These are phyloP conservation scores for Pyrrhoderma lamaoense DNA, from an alignment of 1,284 basidiomycete genomes.

Conservation along the genomic window DNA sequence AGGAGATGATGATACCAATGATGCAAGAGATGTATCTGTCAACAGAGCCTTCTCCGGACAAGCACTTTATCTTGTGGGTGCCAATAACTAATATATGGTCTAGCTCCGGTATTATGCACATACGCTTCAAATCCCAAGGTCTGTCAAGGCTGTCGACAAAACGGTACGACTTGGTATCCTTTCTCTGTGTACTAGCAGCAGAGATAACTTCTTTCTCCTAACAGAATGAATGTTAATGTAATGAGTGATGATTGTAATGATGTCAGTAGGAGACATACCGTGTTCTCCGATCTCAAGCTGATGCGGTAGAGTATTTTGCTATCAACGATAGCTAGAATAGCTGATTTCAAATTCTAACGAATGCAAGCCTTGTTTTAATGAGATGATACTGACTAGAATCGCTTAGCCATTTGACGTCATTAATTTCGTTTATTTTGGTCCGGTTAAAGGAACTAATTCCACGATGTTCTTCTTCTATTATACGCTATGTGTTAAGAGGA, in stretches of 20 bases:
- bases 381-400: slow-evolving; percentile 2
- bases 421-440: not conserved
- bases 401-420: slow-evolving; percentile 12
- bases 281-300: no score
- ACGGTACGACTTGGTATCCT: not conserved
- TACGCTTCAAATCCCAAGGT: not conserved
- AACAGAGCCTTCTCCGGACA: not conserved
- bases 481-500: no score
- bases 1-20: no score
- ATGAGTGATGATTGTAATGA: no score
- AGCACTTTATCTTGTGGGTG: slow-evolving; percentile 1
- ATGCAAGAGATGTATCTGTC: slow-evolving; percentile 9
- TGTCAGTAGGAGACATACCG: not conserved
- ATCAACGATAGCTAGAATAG: slow-evolving; percentile 9
- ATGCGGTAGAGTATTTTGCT: no score
- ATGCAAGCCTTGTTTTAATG: no score
- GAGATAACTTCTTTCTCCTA: not conserved
- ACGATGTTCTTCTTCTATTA: no score
- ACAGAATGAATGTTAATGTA: not conserved
- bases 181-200: not conserved
- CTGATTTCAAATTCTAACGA: no score
- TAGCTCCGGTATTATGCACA: slow-evolving; percentile 8
- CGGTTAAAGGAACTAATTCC: not conserved
- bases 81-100: slow-evolving; percentile 7
- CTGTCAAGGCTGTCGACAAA: not conserved